A percentile compares a stretch with the other conserved stretches of the same genome.
These are phyloP conservation scores for Gentiana straminea DNA, from an alignment of 257 asterid species.

Conservation along the genomic window DNA sequence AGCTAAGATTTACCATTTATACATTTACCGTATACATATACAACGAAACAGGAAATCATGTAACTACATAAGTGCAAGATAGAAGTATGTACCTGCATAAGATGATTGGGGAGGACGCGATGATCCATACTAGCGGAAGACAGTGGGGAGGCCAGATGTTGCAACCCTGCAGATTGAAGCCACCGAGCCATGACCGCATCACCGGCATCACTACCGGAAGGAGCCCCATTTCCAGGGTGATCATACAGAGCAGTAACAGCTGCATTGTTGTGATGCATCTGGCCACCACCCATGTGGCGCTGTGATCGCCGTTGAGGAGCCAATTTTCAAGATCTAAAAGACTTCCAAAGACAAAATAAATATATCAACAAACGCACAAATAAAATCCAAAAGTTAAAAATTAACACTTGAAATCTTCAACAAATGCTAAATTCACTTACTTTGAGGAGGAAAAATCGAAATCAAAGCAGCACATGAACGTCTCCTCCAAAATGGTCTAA, in stretches of 20 bases:
- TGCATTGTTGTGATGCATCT: constrained; percentile 95
- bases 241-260: constrained; percentile 86
- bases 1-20: no score
- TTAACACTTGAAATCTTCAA: constrained; percentile 1
- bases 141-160: constrained; percentile 96
- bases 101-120: constrained; percentile 13
- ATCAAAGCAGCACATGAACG: constrained; percentile 19
- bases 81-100: constrained; percentile 9
- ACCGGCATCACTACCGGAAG: constrained; percentile 71
- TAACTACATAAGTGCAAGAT: no score
- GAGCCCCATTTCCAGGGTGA: constrained; percentile 51
- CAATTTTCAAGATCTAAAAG: constrained; percentile 73
- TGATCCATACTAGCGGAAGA: constrained; percentile 22
- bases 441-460: constrained; percentile 14
- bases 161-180: constrained; percentile 99
- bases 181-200: constrained; percentile 96
- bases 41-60: background rate
- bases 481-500: constrained; percentile 6
- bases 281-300: constrained; percentile 99
- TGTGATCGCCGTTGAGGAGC: constrained; percentile 95
- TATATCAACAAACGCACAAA: background rate
- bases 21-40: no score
- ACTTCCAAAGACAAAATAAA: constrained; percentile 22
- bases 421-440: constrained; percentile 19
- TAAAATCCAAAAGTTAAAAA: constrained; percentile 3